phyloP scores from a whole-genome alignment of 331 rosid genomes.

The Malus hybrid region DNA sequence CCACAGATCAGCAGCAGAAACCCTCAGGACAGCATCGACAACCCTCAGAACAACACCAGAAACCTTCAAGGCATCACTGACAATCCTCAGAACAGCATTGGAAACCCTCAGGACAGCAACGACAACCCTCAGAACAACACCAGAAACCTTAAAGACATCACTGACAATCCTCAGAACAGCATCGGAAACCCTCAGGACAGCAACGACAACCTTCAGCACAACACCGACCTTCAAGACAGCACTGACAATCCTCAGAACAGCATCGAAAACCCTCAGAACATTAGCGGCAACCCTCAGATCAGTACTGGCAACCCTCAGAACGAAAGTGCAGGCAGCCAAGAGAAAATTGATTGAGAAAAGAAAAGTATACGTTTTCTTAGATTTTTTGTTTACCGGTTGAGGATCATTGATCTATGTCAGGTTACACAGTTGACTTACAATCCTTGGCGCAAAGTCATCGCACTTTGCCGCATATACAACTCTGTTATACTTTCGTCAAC shows the following conservation, averaged over 20 bases:
- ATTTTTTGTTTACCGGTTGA: conserved; percentile 27
- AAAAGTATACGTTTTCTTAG: conserved; percentile 12
- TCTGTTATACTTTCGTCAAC: conserved; percentile 4
- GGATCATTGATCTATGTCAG: conserved; percentile 27
- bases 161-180: no score
- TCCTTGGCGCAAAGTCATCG: conserved; percentile 29
- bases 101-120: conserved; percentile 20
- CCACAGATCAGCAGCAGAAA: conserved; percentile 30
- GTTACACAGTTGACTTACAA: conserved; percentile 24
- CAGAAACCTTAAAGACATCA: no score
- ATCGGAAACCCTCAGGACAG: no score
- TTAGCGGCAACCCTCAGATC: conserved; percentile 26
- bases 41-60: conserved; percentile 31
- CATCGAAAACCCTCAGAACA: conserved; percentile 22
- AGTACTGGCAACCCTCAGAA: conserved; percentile 28
- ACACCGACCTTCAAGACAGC: background rate
- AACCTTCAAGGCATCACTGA: conserved; percentile 24
- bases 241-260: conserved; percentile 1
- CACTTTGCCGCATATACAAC: conserved; percentile 29
- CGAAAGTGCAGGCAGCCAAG: conserved; percentile 29
- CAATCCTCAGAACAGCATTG: conserved; percentile 29
- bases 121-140: no score
- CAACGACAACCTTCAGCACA: conserved; percentile 9
- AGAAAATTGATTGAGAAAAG: conserved; percentile 15
- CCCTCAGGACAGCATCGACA: conserved; percentile 21